Base-by-base conservation (phyloP, 2,329 filamentous ascomycete genomes). In the Stemphylium vesicarium region DNA sequence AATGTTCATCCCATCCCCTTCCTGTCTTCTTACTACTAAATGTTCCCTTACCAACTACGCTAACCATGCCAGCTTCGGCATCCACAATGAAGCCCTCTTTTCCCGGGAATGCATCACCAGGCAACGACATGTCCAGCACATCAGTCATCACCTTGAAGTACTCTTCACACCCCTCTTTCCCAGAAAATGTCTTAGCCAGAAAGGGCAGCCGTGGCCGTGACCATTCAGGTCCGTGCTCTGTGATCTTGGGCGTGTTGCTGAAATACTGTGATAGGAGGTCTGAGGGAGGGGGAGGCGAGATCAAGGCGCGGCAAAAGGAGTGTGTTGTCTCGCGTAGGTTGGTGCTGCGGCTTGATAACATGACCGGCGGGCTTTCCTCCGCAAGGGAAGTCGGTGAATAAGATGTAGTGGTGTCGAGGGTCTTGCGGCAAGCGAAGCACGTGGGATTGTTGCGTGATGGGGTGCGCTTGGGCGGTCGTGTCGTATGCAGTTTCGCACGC, bases 151-250 rank as follows among this genome's bases (percentile, higher is more conserved):
- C 24, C 10, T 51, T 49, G 60, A 79, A 79, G 55, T 79, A 80
- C 37, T 73, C 65, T 37, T 72, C 69, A 50, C 78, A 79, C 1
- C 59, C 72, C 2, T 68, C 57, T 16, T 49, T 53, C 13, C 71
- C 71, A 11, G 41, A 55, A 50, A 78, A 79, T 0, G 72, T 75
- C 40, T 72, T 71, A 13, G 68, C 72, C 1, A 79, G 64, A 57
- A 79, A 79, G 2, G 75, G 77, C 0, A 79, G 69, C 4, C 69
- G 70, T 3, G 66, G 49, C 24, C 44, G 65, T 11, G 75, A 66
- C 75, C 73, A 79, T 35, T 56, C 37, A 4, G 78, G 77, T 1
- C 77, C 78, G 57, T 79, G 76, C 64, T 79, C 78, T 2, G 73
- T 74, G 53, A 79, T 80, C 15, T 60, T 69, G 10, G 74, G 74